Evolutionary conservation across 148 eudicot genomes (phyloP).

Genomic region (Silene latifolia): DNA sequence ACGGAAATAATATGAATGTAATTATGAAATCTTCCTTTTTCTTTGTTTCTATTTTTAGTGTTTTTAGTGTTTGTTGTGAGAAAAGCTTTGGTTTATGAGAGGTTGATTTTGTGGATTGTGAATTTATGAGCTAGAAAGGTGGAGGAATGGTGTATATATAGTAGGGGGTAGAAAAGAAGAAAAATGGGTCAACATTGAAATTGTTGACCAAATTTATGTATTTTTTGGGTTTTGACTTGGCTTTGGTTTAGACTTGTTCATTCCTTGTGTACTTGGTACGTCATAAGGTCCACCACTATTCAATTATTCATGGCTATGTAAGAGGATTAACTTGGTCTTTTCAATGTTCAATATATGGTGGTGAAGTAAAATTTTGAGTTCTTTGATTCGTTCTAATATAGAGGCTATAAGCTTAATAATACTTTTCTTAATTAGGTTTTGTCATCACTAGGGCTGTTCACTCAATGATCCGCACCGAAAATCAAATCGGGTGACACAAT

Average conservation of each 20-base stretch:
- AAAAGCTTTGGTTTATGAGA: too few relatives aligned
- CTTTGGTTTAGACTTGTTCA: slow-evolving; percentile 16
- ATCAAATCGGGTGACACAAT: too few relatives aligned
- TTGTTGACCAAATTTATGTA: slow-evolving; percentile 1
- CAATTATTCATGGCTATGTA: slow-evolving; percentile 12
- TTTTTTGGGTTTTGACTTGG: slow-evolving; percentile 9
- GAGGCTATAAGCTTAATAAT: not conserved
- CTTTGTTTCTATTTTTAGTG: not conserved
- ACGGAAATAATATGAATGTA: not conserved
- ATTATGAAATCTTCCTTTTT: not conserved
- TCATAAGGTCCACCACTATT: slow-evolving; percentile 2
- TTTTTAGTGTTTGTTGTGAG: not conserved
- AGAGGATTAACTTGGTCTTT: not conserved
- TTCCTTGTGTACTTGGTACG: not conserved
- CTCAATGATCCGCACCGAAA: too few relatives aligned
- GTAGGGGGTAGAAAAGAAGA: not conserved
- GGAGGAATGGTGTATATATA: not conserved
- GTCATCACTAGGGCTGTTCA: not conserved
- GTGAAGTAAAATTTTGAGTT: not conserved
- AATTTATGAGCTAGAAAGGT: not conserved
- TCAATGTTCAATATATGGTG: slow-evolving; percentile 9
- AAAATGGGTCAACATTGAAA: slow-evolving; percentile 17
- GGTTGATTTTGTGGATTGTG: not conserved
- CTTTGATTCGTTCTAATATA: slow-evolving; percentile 2
- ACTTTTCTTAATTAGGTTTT: not conserved